These are phyloP conservation scores for Populus ilicifolia DNA, from an alignment of 345 rosid species.

Conservation along the genomic window DNA sequence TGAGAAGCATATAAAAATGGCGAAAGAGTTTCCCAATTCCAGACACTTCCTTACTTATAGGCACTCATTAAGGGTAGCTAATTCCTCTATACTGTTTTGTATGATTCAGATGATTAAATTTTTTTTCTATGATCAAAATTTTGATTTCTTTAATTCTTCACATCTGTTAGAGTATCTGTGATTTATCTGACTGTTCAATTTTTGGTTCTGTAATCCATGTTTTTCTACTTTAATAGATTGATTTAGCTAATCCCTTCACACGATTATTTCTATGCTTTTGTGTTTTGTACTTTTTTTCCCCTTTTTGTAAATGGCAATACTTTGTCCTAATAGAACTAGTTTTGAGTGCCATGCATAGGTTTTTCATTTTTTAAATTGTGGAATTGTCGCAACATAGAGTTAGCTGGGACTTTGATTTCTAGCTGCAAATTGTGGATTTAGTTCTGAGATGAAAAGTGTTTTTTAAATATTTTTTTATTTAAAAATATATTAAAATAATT, in stretches of 20 bases:
- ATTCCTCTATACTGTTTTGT: neutral
- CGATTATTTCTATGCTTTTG: neutral
- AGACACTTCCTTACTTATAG: slow-evolving; percentile 77
- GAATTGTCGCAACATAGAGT: neutral
- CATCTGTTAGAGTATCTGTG: neutral
- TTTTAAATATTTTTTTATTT: too few relatives aligned
- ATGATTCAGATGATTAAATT: neutral
- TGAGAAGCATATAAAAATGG: slow-evolving; percentile 90
- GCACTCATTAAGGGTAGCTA: slow-evolving; percentile 83
- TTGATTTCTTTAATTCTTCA: neutral
- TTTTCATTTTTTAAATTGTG: neutral
- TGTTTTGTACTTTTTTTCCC: too few relatives aligned
- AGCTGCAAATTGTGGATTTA: too few relatives aligned
- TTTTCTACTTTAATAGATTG: neutral
- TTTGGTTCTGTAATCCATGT: neutral
- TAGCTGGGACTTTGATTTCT: too few relatives aligned
- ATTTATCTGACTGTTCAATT: neutral
- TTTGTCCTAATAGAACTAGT: neutral
- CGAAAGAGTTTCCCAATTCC: slow-evolving; percentile 66
- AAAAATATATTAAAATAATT: too few relatives aligned
- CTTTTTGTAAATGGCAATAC: too few relatives aligned
- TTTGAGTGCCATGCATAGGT: neutral
- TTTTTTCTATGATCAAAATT: neutral
- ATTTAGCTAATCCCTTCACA: neutral
- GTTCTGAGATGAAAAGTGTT: too few relatives aligned